These are phyloP conservation scores for Fraxinus platypoda DNA, from an alignment of 305 asterid genomes.

Conservation along the genomic window DNA sequence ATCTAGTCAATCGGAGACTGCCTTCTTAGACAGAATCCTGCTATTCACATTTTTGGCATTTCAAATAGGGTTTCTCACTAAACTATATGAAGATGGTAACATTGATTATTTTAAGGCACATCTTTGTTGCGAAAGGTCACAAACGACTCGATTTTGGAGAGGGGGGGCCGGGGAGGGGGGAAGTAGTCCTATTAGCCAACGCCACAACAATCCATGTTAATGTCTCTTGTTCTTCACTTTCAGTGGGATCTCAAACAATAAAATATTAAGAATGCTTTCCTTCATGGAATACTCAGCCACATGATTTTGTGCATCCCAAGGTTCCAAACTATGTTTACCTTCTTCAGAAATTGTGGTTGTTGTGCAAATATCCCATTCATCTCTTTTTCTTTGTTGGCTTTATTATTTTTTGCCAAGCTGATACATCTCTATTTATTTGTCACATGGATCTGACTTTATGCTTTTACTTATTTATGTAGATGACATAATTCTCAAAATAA, in stretches of 20 bases:
- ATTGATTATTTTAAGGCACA: neutral
- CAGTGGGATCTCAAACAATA: constrained; percentile 7
- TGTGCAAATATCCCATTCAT: neutral
- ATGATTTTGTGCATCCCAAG: neutral
- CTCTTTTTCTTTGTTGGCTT: neutral
- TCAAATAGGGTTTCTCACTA: neutral
- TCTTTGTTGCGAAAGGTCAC: neutral
- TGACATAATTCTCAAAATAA: neutral
- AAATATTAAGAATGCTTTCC: constrained; percentile 17
- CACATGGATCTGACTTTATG: neutral
- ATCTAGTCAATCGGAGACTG: too few species aligned
- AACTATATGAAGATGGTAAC: neutral
- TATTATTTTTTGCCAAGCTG: neutral
- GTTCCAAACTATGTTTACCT: neutral
- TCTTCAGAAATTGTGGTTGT: neutral
- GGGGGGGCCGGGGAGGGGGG: too few species aligned
- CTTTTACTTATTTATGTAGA: neutral
- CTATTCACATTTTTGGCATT: too few species aligned
- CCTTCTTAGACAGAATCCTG: too few species aligned
- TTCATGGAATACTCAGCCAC: constrained; percentile 6
- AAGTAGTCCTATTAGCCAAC: neutral
- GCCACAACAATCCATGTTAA: neutral
- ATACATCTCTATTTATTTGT: too few species aligned
- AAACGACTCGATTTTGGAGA: neutral
- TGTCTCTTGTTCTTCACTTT: neutral